These are phyloP conservation scores for Nemania sp. DNA, from an alignment of 2,329 filamentous ascomycete genomes.

Conservation along the genomic window DNA sequence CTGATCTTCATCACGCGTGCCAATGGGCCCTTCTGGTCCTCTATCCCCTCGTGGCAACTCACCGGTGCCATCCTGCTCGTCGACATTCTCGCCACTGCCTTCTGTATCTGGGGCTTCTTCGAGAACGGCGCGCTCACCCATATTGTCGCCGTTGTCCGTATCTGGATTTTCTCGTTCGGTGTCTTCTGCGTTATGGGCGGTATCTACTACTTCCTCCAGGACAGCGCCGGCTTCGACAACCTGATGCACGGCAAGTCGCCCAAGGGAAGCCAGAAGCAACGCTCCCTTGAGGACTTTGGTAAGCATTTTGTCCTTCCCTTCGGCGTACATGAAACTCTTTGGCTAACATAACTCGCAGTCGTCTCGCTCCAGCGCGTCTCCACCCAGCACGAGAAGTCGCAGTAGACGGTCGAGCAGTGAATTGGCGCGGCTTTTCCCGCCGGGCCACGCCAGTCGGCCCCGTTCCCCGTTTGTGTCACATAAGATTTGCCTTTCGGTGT, in stretches of 20 bases:
- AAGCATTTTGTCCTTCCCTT: slow-evolving; percentile 49
- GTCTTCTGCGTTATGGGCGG: slow-evolving; percentile 81
- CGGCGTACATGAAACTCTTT: not conserved
- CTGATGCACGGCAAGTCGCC: slow-evolving; percentile 89
- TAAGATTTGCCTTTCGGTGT: slow-evolving; percentile 38
- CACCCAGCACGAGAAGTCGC: slow-evolving; percentile 87
- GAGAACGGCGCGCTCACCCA: slow-evolving; percentile 66
- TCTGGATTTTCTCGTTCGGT: slow-evolving; percentile 91
- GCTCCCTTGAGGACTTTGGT: slow-evolving; percentile 88
- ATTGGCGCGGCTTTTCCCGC: slow-evolving; percentile 25
- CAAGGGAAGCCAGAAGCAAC: slow-evolving; percentile 81
- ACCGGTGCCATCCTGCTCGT: slow-evolving; percentile 77
- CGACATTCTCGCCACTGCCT: slow-evolving; percentile 82
- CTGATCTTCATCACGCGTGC: slow-evolving; percentile 95
- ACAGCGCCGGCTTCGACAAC: slow-evolving; percentile 82
- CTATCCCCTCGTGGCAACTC: slow-evolving; percentile 85
- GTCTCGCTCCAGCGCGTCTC: slow-evolving; percentile 89
- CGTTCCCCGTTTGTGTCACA: slow-evolving; percentile 36
- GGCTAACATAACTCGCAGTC: slow-evolving; percentile 64
- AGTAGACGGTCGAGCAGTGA: slow-evolving; percentile 52
- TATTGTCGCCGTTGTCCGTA: slow-evolving; percentile 82
- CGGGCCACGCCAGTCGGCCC: slow-evolving; percentile 33
- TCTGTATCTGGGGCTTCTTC: slow-evolving; percentile 87
- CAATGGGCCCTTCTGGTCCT: slow-evolving; percentile 91
- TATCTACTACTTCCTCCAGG: slow-evolving; percentile 79